Percentiles rank a stretch among this genome's conserved stretches.
Evolutionary conservation across 139 green algal genomes (phyloP).

Genomic region (Yamagishiella unicocca): DNA sequence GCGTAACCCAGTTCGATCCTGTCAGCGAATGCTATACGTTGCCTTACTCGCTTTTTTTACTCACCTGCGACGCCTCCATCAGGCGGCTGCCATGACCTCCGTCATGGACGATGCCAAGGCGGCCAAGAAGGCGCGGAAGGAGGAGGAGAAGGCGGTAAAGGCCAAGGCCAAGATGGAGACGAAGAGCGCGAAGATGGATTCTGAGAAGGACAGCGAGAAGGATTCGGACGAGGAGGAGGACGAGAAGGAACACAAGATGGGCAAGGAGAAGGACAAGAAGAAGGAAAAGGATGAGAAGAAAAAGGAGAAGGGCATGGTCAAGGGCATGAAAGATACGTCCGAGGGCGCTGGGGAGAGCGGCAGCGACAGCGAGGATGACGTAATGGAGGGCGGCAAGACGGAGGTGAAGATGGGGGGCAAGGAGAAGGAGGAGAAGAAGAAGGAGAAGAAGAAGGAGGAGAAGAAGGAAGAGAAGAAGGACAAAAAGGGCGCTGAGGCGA

Average conservation of each 20-base stretch:
- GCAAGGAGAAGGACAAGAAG: not conserved
- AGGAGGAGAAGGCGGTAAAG: not conserved
- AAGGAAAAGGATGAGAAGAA: not conserved
- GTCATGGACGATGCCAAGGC: constrained; percentile 4
- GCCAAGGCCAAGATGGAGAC: not conserved
- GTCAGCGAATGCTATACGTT: no score
- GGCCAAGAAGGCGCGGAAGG: constrained; percentile 29
- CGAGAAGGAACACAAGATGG: not conserved
- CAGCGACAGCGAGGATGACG: not conserved
- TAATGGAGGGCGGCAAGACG: not conserved
- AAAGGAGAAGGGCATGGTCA: not conserved
- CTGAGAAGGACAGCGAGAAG: not conserved
- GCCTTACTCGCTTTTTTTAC: no score
- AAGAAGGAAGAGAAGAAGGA: not conserved
- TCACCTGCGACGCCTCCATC: no score
- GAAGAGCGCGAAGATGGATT: not conserved
- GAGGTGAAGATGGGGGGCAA: not conserved
- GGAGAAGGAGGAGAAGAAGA: not conserved
- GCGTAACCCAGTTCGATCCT: no score
- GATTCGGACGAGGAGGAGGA: not conserved
- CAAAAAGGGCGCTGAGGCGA: not conserved
- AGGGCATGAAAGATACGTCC: no score
- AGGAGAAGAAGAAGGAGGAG: not conserved
- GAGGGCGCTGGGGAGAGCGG: not conserved
- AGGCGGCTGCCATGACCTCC: not conserved